Evolutionary conservation across 108 stramenopile genomes (phyloP), one percentile per base, ranked within the genome.

Genomic region (Cylindrotheca fusiformis): DNA sequence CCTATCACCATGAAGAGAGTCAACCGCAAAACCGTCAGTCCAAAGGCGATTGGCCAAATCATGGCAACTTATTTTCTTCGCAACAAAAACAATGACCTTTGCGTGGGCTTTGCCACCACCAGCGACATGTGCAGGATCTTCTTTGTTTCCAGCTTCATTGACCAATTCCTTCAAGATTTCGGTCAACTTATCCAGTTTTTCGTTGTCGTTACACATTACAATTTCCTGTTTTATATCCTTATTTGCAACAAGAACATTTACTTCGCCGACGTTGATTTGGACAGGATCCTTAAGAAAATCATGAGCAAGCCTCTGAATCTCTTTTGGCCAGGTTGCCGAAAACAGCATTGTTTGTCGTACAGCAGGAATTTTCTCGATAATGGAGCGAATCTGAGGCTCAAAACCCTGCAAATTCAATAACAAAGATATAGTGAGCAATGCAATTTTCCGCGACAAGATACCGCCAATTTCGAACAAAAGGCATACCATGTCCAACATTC

Each of bases 321-420:
- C 97, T 27, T 87, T 78, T 5, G 99, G 99, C 90, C 98, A 98
- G 12, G 99, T 99, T 0, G 99, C 99, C 24, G 94, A 94, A 78
- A 99, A 99, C 68, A 99, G 88, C 50, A 97, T 74, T 3, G 97
- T 98, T 77, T 98, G 97, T 28, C 96, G 78, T 27, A 73, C 83
- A 26, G 79, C 54, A 21, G 97, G 97, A 47, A 97, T 79, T 26
- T 90, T 74, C 46, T 74, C 75, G 63, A 99, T 79, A 65, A 99
- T 97, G 59, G 88, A 88, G 19, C 99, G 90, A 77, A 99, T 99
- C 73, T 99, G 97, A 1, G 99, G 99, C 74, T 99, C 99, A 67
- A 99, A 99, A 24, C 99, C 99, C 99, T 72, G 52, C 1, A 36
- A 27, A 21, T 19, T 46, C 52, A 41, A 96, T 93, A 75, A 97